Percentiles rank a stretch among this genome's conserved stretches.
phyloP scores from a whole-genome alignment of 169 alveolate genomes.

The Plasmodium chabaudi region DNA sequence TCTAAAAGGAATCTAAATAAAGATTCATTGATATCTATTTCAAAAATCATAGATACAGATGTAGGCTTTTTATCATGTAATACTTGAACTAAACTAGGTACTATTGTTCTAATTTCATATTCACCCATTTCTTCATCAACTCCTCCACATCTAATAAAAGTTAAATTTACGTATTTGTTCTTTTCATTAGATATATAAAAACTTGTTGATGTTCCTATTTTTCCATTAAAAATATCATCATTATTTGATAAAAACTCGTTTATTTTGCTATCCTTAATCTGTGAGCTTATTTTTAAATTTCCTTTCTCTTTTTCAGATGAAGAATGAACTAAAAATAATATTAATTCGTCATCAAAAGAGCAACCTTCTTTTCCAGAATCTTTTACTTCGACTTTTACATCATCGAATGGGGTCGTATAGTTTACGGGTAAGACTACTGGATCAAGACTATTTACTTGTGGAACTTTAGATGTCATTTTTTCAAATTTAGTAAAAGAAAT shows the following conservation, averaged over 20 bases:
- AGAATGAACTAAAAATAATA: conserved; percentile 39
- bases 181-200: conserved; percentile 41
- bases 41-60: conserved; percentile 39
- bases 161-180: conserved; percentile 21
- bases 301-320: conserved; percentile 18
- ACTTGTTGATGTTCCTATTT: conserved; percentile 52
- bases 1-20: conserved; percentile 61
- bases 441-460: conserved; percentile 53
- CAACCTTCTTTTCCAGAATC: conserved; percentile 10
- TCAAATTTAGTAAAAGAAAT: too few relatives aligned
- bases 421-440: conserved; percentile 55
- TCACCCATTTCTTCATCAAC: conserved; percentile 31
- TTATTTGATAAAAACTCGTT: conserved; percentile 30
- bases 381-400: conserved; percentile 22
- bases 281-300: conserved; percentile 11
- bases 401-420: conserved; percentile 35
- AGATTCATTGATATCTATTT: conserved; percentile 21
- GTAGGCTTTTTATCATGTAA: conserved; percentile 29
- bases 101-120: conserved; percentile 45
- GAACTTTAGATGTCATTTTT: conserved; percentile 46
- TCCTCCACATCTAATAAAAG: conserved; percentile 60
- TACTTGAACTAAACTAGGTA: conserved; percentile 10
- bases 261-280: conserved; percentile 11
- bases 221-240: conserved; percentile 42
- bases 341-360: conserved; percentile 20